Evolutionary conservation across 2,329 filamentous ascomycete species (phyloP), one percentile per base, ranked within the genome.

Genomic region (Hortaea sp.): DNA sequence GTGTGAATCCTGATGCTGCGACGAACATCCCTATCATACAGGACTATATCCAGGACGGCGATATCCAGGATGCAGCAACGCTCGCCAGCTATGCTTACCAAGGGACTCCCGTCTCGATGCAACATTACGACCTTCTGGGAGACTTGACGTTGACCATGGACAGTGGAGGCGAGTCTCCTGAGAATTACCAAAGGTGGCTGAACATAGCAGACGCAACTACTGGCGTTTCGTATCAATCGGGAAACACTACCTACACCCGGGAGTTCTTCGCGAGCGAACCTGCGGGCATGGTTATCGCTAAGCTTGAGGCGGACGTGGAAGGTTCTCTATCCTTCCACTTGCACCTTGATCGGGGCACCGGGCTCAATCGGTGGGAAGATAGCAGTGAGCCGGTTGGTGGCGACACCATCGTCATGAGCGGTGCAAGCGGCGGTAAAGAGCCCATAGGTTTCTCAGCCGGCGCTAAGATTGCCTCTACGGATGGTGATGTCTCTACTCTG

Each of bases 1-100:
- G 48, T 5, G 37, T 49, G 37, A 49, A 49, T 27, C 44, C 34
- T 9, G 48, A 42, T 27, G 48, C 48, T 13, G 6, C 7, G 6
- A 31, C 37, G n/a, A 34, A 45, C 20, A 32, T 45, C 29, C 32
- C 44, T 5, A 20, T 41, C 12, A 7, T 41, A 2, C 41, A 47
- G 38, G 31, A 44, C 7, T 29, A 47, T 27, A 27, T 30, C 11
- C 44, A 34, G 5, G 34, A 47, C 4, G 39, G 45, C 10, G 34
- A 43, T 6, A 41, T 49, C 12, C 39, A 47, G 12, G 41, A 49
- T 27, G 48, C 41, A 32, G 47, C 44, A 13, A 44, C 13, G n/a
- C 29, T 45, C 12, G 44, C 44, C n/a, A 39, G 41, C 30, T 6
- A 41, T 12, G 39, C 39, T 4, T 45, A 45, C 29, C 32, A 37